Conservation (phyloP, 2,329 filamentous ascomycete species). For the Botryosphaeria dothidea region DNA sequence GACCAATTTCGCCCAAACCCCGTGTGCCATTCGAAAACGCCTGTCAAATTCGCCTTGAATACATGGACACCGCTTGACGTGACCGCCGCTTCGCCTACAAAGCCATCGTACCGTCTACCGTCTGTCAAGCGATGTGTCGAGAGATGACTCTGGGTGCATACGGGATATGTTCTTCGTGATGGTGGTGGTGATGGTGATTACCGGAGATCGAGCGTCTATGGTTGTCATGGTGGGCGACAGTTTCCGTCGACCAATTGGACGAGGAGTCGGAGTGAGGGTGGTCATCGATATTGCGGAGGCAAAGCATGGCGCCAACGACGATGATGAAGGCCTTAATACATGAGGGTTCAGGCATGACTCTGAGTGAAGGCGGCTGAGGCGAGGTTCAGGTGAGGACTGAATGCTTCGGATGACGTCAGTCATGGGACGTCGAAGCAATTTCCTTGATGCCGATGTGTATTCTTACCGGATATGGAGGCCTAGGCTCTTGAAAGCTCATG, state of each 20-base stretch:
- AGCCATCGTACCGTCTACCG: neutral
- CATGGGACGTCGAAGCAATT: neutral
- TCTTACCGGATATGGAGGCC: neutral
- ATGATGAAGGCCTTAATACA: slow-evolving; percentile 15
- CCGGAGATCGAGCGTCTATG: no score
- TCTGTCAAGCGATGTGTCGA: neutral
- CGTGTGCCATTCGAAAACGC: neutral
- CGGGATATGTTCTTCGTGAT: neutral
- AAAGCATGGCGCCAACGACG: slow-evolving; percentile 14
- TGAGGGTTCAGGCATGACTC: slow-evolving; percentile 2
- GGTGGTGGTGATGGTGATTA: neutral
- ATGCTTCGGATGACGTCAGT: neutral
- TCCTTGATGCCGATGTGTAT: no score
- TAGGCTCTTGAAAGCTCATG: neutral
- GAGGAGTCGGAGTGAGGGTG: slow-evolving; percentile 1
- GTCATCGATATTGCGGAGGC: slow-evolving; percentile 17
- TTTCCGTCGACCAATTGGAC: neutral
- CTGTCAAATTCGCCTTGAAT: neutral
- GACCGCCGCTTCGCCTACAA: neutral
- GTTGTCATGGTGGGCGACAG: neutral
- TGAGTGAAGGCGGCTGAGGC: neutral
- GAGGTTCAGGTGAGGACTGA: neutral
- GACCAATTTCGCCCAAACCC: neutral
- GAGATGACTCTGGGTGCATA: slow-evolving; percentile 11
- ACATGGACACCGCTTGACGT: neutral